A percentile compares a stretch with the other conserved stretches of the same genome.
These are phyloP conservation scores for Xylariaceae sp. DNA, from an alignment of 2,329 filamentous ascomycete species.

Conservation along the genomic window DNA sequence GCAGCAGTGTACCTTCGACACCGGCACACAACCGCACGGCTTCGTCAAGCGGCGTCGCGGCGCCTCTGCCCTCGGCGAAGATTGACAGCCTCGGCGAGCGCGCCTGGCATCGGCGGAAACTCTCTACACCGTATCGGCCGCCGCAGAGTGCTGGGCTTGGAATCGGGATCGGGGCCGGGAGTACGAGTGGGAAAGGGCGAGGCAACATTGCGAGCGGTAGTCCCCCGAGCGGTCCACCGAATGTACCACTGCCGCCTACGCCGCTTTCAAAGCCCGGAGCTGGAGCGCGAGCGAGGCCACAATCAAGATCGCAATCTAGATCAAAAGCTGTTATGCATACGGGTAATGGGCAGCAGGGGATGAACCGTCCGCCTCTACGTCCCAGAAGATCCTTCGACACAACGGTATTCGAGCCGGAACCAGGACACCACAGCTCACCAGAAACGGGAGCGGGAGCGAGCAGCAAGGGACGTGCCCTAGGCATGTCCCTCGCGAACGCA, in stretches of 20 bases:
- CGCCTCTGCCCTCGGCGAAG: slow-evolving; percentile 25
- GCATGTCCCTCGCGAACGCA: slow-evolving; percentile 11
- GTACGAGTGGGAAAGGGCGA: background rate
- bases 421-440: background rate
- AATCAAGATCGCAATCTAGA: background rate
- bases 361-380: slow-evolving; percentile 10
- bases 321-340: background rate
- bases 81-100: slow-evolving; percentile 34
- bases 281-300: background rate
- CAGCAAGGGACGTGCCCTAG: background rate
- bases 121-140: slow-evolving; percentile 35
- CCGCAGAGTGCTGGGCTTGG: background rate
- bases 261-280: slow-evolving; percentile 19
- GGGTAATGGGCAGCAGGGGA: background rate
- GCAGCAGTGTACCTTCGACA: background rate
- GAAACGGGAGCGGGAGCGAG: background rate
- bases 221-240: slow-evolving; percentile 30
- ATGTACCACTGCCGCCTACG: slow-evolving; percentile 29
- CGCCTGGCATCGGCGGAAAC: slow-evolving; percentile 39
- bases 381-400: slow-evolving; percentile 30
- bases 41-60: background rate
- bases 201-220: slow-evolving; percentile 3
- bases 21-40: background rate
- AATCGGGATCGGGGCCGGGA: background rate
- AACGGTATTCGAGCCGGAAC: slow-evolving; percentile 3